Percentiles rank a stretch among this genome's conserved stretches.
Evolutionary conservation across 495 filamentous ascomycete genomes (phyloP).

Genomic region (Trichoderma parareesei): DNA sequence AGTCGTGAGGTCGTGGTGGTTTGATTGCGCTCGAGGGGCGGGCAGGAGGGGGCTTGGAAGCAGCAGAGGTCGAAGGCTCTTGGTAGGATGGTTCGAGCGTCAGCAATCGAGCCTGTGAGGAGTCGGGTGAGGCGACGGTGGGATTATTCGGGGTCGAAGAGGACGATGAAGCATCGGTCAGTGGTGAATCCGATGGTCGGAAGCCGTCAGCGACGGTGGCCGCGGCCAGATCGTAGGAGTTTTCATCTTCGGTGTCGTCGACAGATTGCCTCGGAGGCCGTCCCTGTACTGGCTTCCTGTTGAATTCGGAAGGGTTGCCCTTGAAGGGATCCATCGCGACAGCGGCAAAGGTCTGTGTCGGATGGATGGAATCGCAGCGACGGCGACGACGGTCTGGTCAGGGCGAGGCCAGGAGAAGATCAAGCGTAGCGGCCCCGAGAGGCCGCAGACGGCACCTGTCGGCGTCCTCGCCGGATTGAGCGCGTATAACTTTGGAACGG

Average conservation of each 20-base stretch:
- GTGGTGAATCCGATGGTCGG: slow-evolving; percentile 18
- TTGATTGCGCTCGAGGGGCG: slow-evolving; percentile 43
- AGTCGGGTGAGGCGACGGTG: background rate
- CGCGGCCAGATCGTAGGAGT: slow-evolving; percentile 32
- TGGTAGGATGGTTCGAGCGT: background rate
- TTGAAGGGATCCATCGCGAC: slow-evolving; percentile 28
- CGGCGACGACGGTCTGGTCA: background rate
- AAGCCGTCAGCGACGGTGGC: slow-evolving; percentile 40
- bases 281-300: slow-evolving; percentile 29
- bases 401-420: background rate
- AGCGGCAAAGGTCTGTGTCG: background rate
- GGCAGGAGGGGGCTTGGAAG: background rate
- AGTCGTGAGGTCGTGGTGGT: slow-evolving; percentile 28
- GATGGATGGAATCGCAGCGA: background rate
- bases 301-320: slow-evolving; percentile 27
- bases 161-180: slow-evolving; percentile 7
- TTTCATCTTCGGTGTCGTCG: slow-evolving; percentile 13
- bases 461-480: slow-evolving; percentile 2
- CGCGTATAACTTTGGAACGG: background rate
- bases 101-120: background rate
- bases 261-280: slow-evolving; percentile 24
- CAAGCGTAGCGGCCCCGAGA: background rate
- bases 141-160: background rate
- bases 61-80: background rate
- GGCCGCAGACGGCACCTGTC: slow-evolving; percentile 2